These are phyloP conservation scores for Diatrype stigma DNA, from an alignment of 2,329 filamentous ascomycete species.

Conservation along the genomic window DNA sequence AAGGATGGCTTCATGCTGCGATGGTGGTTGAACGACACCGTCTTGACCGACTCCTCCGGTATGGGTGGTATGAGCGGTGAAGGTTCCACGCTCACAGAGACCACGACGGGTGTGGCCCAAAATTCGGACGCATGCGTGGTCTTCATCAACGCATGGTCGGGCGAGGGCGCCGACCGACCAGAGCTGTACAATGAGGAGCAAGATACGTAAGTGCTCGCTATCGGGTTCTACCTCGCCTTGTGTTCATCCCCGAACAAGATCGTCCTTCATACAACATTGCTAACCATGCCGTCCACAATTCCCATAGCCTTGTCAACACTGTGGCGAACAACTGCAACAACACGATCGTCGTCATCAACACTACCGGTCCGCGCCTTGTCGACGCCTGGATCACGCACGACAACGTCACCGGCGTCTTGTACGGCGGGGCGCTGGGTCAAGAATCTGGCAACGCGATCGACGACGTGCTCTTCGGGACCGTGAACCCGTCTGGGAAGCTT, in stretches of 20 bases:
- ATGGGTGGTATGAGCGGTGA: constrained; percentile 2
- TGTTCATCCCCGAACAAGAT: not conserved
- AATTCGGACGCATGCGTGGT: constrained; percentile 42
- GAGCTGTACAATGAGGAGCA: constrained; percentile 15
- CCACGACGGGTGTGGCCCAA: constrained; percentile 2
- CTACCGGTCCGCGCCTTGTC: constrained; percentile 56
- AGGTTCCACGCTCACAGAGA: not conserved
- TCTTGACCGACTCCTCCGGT: not conserved
- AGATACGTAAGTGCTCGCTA: constrained; percentile 34
- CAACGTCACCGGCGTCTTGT: constrained; percentile 59
- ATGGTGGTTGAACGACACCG: constrained; percentile 6
- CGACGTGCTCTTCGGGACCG: constrained; percentile 56
- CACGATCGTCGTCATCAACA: constrained; percentile 64
- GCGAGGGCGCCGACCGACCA: constrained; percentile 39
- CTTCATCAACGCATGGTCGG: constrained; percentile 62
- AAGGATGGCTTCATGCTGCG: constrained; percentile 6
- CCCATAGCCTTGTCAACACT: constrained; percentile 45
- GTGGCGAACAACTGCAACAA: constrained; percentile 61
- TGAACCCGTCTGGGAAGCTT: constrained; percentile 55
- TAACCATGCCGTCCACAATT: too few relatives aligned
- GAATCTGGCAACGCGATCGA: constrained; percentile 57
- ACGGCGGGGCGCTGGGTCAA: constrained; percentile 56
- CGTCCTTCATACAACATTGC: too few relatives aligned
- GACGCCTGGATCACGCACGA: constrained; percentile 52
- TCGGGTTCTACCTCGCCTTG: not conserved